Base-by-base conservation (phyloP, 345 rosid genomes). In the Pistacia integerrima region DNA sequence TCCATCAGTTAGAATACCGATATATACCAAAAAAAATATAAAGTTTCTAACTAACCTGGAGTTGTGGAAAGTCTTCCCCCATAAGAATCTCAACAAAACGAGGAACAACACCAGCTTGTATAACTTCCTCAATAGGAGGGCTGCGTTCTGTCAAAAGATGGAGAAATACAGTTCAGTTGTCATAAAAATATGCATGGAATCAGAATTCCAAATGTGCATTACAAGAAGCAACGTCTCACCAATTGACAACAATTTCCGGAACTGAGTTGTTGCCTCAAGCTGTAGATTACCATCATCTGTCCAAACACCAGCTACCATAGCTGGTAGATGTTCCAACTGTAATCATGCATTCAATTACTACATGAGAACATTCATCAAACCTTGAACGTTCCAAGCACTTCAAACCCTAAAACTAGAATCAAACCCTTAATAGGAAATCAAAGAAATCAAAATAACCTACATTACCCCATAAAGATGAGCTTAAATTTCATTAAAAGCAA, bases 111-210 rank as follows among this genome's bases (percentile, higher is more conserved):
- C 94, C 96, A 67, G 94, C 84, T 64, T 83, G 91, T 49, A 93
- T 91, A 72, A 93, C 97, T 79, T 93, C 97, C 41, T 91, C 96
- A 38, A 93, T 93, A 13, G 97, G 96, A 17, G 97, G 97, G 81
- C 92, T 85, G 49, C 94, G 95, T 74, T 93, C 97, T 93, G 76
- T 11, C 9, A 30, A 4, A 68, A 20, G 67, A 0, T 49, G 10
- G 51, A 41, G 33, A 77, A 49, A 59, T 6, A 58, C 16, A 44
- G 8, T 20, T 18, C 11, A 66, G 59, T 25, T 64, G 9, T 54
- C 11, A 33, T 28, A 25, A 30, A 11, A 69, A 71, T 22, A 72
- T 36, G 8, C 13, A 56, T 9, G 41, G 13, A 73, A 64, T 33
- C 20, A n/a, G 58, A 58, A 54, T 18, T 11, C 33, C 33, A 14